Evolutionary conservation across 2,329 filamentous ascomycete genomes (phyloP).

Genomic region (Hymenoscyphus scutula): DNA sequence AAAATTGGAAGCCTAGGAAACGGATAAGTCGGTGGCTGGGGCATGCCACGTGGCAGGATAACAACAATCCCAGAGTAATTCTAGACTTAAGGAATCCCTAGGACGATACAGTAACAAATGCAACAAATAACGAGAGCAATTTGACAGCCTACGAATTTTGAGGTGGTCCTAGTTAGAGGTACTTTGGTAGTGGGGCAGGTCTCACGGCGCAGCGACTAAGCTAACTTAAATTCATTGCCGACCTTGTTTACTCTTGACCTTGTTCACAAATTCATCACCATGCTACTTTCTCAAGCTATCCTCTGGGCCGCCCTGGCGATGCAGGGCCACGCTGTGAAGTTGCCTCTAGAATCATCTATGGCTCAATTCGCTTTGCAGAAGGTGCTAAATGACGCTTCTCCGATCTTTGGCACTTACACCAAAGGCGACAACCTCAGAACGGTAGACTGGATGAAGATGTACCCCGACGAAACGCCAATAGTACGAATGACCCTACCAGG

Average conservation of each 20-base stretch:
- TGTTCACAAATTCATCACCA: not conserved
- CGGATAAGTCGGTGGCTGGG: no score
- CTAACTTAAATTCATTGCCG: not conserved
- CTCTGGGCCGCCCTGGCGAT: not conserved
- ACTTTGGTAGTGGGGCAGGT: no score
- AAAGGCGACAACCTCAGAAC: constrained; percentile 21
- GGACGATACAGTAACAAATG: no score
- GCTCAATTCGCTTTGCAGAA: constrained; percentile 42
- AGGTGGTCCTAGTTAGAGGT: no score
- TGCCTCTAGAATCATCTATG: not conserved
- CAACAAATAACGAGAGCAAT: no score
- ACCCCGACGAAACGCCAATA: constrained; percentile 43
- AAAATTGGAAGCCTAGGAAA: no score
- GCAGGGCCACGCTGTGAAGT: not conserved
- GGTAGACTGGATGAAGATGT: constrained; percentile 46
- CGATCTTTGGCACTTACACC: constrained; percentile 42
- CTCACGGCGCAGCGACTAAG: not conserved
- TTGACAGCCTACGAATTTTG: no score
- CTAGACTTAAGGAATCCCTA: no score
- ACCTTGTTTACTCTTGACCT: not conserved
- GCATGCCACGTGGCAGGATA: no score
- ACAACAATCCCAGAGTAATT: no score
- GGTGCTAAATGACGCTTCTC: constrained; percentile 42
- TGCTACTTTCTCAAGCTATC: not conserved
- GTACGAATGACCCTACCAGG: constrained; percentile 51